These are phyloP conservation scores for Eragrostis nindensis DNA, from an alignment of 176 grass and related monocot genomes.

Conservation along the genomic window DNA sequence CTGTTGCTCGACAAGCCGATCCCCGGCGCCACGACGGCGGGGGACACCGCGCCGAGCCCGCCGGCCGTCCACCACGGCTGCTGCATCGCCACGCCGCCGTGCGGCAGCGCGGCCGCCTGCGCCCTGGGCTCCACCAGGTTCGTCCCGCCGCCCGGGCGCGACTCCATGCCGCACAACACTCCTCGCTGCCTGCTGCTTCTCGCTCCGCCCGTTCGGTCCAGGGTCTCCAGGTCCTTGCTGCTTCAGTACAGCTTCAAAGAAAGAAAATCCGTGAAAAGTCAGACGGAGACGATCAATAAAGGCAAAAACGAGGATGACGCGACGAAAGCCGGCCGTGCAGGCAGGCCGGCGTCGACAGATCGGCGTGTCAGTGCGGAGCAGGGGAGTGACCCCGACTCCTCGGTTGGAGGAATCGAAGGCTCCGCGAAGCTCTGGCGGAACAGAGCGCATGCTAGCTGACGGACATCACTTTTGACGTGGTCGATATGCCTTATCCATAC, in stretches of 20 bases:
- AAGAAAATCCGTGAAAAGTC: constrained; percentile 14
- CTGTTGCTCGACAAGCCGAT: constrained; percentile 49
- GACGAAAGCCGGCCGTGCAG: not conserved
- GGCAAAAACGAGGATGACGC: not conserved
- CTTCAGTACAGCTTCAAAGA: not conserved
- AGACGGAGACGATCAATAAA: constrained; percentile 1
- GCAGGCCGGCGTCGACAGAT: not conserved
- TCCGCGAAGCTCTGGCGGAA: not conserved
- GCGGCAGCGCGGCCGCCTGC: constrained; percentile 41
- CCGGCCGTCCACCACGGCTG: constrained; percentile 61
- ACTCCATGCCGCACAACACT: constrained; percentile 21
- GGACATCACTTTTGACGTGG: too few relatives aligned
- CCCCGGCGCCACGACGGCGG: constrained; percentile 53
- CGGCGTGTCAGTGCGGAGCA: not conserved
- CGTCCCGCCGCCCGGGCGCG: constrained; percentile 39
- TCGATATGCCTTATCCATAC: too few relatives aligned
- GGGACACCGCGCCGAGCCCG: constrained; percentile 50
- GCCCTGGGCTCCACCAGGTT: constrained; percentile 46
- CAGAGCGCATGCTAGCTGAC: not conserved
- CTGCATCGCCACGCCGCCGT: constrained; percentile 43
- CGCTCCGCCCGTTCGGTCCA: not conserved
- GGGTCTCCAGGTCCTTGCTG: not conserved
- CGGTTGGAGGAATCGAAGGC: not conserved
- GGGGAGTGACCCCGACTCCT: not conserved
- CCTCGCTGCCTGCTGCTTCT: not conserved